Conservation (phyloP, 2,329 filamentous ascomycete species). For the Ceratocystis lukuohia region DNA sequence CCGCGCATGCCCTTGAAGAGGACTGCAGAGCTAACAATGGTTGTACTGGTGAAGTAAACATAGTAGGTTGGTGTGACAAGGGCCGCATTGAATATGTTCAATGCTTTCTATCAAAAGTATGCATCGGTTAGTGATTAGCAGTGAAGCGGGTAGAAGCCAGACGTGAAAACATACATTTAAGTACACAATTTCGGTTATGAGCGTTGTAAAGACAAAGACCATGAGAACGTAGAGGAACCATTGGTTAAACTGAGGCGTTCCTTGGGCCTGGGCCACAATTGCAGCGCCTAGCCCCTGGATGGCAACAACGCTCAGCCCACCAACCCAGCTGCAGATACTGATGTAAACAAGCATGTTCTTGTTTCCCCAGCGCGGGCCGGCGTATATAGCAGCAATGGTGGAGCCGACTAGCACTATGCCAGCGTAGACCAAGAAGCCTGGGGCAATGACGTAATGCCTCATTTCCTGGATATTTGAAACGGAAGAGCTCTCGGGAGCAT, state of each 20-base stretch:
- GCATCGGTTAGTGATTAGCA: neutral
- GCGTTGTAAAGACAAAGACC: constrained; percentile 77
- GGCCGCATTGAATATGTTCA: constrained; percentile 93
- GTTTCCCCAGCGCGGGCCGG: constrained; percentile 79
- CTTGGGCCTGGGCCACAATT: constrained; percentile 72
- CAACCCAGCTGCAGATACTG: constrained; percentile 88
- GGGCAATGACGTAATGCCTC: constrained; percentile 72
- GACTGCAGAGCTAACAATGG: constrained; percentile 85
- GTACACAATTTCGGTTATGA: constrained; percentile 88
- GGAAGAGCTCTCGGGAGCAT: constrained; percentile 74
- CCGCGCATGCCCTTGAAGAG: constrained; percentile 92
- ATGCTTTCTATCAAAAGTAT: constrained; percentile 68
- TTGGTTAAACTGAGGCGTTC: constrained; percentile 81
- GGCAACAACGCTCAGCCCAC: constrained; percentile 84
- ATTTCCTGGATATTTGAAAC: constrained; percentile 84
- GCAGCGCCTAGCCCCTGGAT: constrained; percentile 88
- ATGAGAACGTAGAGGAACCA: constrained; percentile 93
- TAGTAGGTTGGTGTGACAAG: constrained; percentile 98
- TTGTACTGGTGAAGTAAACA: constrained; percentile 92
- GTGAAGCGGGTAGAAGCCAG: neutral
- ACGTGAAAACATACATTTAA: constrained; percentile 64
- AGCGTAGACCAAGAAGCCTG: constrained; percentile 73
- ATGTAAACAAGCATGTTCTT: constrained; percentile 97
- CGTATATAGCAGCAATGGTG: constrained; percentile 60
- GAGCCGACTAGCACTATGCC: constrained; percentile 69